Percentiles rank a stretch among this genome's conserved stretches.
Evolutionary conservation across 768 basidiomycete species (phyloP).

Genomic region (Hydnomerulius pinastri): DNA sequence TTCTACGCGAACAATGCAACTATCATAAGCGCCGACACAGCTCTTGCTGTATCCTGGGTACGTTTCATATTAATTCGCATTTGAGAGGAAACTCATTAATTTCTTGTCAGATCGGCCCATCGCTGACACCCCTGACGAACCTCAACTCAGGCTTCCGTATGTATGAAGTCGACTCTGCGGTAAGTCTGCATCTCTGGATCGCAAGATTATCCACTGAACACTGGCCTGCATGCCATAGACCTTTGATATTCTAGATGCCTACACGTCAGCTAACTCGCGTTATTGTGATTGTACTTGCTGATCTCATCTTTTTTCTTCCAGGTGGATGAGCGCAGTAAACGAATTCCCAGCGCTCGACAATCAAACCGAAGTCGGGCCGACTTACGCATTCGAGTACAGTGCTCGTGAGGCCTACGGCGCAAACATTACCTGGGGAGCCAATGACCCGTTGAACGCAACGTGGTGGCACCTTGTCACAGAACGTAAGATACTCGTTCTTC

Average conservation of each 20-base stretch:
- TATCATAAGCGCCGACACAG: constrained; percentile 51
- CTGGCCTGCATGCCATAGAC: too few species aligned
- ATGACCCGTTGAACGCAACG: constrained; percentile 73
- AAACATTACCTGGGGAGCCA: constrained; percentile 51
- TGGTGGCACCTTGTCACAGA: constrained; percentile 82
- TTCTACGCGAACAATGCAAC: constrained; percentile 75
- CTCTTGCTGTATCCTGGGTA: constrained; percentile 52
- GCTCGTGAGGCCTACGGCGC: constrained; percentile 66
- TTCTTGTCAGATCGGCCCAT: constrained; percentile 44
- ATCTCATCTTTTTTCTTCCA: too few species aligned
- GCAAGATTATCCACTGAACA: background rate
- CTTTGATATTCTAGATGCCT: constrained; percentile 72
- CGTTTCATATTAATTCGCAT: background rate
- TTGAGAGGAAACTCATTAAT: background rate
- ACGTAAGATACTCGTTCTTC: too few species aligned
- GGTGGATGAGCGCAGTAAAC: constrained; percentile 66
- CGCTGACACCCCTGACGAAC: constrained; percentile 65
- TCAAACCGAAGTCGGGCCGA: constrained; percentile 58
- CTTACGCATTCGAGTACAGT: constrained; percentile 62
- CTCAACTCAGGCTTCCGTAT: constrained; percentile 70
- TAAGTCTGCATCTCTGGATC: constrained; percentile 8
- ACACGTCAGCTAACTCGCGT: constrained; percentile 53
- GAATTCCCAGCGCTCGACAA: constrained; percentile 55
- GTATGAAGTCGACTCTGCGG: constrained; percentile 42
- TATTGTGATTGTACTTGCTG: background rate